These are phyloP conservation scores for Rhodotorula sp. DNA, from an alignment of 1,284 basidiomycete genomes.

Conservation along the genomic window DNA sequence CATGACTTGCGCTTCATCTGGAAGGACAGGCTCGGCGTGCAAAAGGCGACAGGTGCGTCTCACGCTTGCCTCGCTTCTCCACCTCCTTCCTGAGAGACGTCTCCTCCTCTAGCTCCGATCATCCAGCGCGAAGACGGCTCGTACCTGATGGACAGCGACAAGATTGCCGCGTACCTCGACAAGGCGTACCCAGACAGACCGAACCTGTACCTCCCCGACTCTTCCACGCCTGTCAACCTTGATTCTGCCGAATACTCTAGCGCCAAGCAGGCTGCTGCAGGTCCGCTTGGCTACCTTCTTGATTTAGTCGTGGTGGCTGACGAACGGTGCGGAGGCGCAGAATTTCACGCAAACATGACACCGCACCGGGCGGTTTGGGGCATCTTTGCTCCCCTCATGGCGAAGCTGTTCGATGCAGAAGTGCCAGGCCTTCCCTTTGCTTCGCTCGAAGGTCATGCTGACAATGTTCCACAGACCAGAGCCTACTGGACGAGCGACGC, in stretches of 20 bases:
- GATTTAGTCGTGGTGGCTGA: neutral
- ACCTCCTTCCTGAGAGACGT: neutral
- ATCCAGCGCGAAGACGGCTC: conserved; percentile 16
- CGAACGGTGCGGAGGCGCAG: no score
- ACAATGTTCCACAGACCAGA: neutral
- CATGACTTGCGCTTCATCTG: conserved; percentile 21
- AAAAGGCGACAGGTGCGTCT: conserved; percentile 1
- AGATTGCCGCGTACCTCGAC: conserved; percentile 27
- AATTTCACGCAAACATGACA: no score
- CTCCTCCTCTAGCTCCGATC: conserved; percentile 5
- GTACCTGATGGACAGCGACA: conserved; percentile 22
- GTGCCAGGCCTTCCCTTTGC: neutral
- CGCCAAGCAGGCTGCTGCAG: neutral
- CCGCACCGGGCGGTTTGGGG: no score
- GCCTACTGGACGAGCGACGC: conserved; percentile 19
- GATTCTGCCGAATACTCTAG: neutral
- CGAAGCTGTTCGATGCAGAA: conserved; percentile 5
- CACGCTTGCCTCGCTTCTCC: neutral
- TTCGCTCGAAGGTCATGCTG: neutral
- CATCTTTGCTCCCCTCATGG: neutral
- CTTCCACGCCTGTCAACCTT: neutral
- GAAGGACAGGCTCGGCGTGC: conserved; percentile 10
- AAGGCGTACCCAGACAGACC: conserved; percentile 14
- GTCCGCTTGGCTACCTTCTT: neutral
- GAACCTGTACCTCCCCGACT: conserved; percentile 26